Evolutionary conservation across 345 rosid genomes (phyloP).

Genomic region (Reutealis trisperma): DNA sequence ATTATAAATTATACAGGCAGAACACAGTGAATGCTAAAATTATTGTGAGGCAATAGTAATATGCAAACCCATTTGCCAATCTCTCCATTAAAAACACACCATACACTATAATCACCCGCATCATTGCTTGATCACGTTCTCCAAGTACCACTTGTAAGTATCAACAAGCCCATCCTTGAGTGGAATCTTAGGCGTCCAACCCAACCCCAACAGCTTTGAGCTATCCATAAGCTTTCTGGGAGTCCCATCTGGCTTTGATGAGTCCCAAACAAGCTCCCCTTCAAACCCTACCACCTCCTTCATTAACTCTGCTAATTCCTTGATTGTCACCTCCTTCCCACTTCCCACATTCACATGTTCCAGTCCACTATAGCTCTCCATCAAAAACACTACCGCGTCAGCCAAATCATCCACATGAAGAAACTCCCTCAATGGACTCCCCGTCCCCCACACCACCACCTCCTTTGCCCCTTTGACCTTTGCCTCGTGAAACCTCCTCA

Average conservation of each 20-base stretch:
- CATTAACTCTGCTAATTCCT: constrained; percentile 87
- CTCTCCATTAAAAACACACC: background rate
- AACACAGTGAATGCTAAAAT: background rate
- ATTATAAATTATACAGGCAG: background rate
- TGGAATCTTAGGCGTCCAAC: constrained; percentile 76
- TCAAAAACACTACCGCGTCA: constrained; percentile 76
- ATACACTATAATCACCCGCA: background rate
- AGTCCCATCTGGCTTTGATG: constrained; percentile 84
- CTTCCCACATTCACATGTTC: constrained; percentile 93
- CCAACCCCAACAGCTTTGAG: constrained; percentile 72
- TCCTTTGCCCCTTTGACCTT: constrained; percentile 64
- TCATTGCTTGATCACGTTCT: constrained; percentile 49
- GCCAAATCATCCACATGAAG: constrained; percentile 96
- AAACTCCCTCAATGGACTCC: constrained; percentile 92
- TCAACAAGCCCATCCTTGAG: constrained; percentile 74
- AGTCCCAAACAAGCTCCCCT: constrained; percentile 88
- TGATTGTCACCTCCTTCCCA: constrained; percentile 86
- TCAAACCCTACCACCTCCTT: constrained; percentile 85
- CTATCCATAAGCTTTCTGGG: constrained; percentile 97
- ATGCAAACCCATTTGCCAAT: background rate
- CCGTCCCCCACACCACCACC: constrained; percentile 98
- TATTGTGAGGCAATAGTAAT: background rate
- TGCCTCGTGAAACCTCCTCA: constrained; percentile 87
- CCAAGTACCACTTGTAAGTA: constrained; percentile 88
- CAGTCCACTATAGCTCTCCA: constrained; percentile 71